phyloP scores from a whole-genome alignment of 805 yeast genomes.

The Ogataea degrootiae region DNA sequence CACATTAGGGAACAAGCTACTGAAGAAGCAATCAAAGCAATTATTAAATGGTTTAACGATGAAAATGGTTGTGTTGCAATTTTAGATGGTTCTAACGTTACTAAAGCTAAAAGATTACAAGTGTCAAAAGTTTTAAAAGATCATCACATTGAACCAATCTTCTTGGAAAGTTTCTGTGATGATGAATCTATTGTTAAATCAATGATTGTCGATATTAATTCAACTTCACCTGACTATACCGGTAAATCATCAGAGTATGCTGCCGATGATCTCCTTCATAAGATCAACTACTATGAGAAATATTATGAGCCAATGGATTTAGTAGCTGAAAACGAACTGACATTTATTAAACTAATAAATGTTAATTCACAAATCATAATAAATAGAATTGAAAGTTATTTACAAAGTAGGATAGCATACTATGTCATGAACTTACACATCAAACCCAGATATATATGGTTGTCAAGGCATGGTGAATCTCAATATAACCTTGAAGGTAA shows the following conservation, averaged over 20 bases:
- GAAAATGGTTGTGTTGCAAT: conserved; percentile 88
- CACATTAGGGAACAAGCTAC: conserved; percentile 66
- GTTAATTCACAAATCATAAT: conserved; percentile 85
- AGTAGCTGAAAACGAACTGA: conserved; percentile 53
- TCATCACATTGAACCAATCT: conserved; percentile 79
- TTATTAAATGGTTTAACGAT: conserved; percentile 80
- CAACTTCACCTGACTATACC: conserved; percentile 78
- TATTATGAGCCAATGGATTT: conserved; percentile 73
- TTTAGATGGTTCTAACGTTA: conserved; percentile 89
- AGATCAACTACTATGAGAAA: conserved; percentile 70
- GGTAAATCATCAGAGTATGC: conserved; percentile 70
- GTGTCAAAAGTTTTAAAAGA: conserved; percentile 52
- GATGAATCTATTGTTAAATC: conserved; percentile 72
- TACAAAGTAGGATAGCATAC: conserved; percentile 89
- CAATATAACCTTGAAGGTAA: conserved; percentile 88
- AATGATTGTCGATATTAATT: conserved; percentile 81
- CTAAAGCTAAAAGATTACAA: conserved; percentile 62
- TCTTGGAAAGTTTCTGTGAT: conserved; percentile 88
- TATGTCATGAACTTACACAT: conserved; percentile 94
- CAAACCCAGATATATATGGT: conserved; percentile 87
- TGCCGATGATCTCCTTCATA: conserved; percentile 60
- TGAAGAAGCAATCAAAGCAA: conserved; percentile 64
- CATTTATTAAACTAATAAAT: conserved; percentile 84
- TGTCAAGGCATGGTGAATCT: conserved; percentile 95
- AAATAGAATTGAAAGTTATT: conserved; percentile 80